A percentile compares a stretch with the other conserved stretches of the same genome.
phyloP scores from a whole-genome alignment of 805 yeast genomes.

The Komagataella populi region DNA sequence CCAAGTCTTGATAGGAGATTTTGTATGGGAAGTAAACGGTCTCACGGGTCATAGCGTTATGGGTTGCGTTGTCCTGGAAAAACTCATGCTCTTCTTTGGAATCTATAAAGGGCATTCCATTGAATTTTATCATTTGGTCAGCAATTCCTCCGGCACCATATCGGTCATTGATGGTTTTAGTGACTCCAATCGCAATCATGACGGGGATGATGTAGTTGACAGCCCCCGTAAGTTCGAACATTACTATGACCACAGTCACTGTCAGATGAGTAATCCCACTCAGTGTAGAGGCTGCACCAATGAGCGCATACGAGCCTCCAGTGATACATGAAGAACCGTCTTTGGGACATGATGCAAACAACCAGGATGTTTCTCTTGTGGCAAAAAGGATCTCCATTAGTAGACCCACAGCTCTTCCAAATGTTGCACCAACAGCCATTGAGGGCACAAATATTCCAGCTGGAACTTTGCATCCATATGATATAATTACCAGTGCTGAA shows the following conservation, averaged over 20 bases:
- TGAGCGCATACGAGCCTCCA: conserved; percentile 89
- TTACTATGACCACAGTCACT: conserved; percentile 84
- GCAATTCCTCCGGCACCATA: conserved; percentile 85
- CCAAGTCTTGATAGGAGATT: conserved; percentile 20
- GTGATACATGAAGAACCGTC: conserved; percentile 45
- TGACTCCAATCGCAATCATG: conserved; percentile 88
- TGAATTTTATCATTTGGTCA: conserved; percentile 82
- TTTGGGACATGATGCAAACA: conserved; percentile 23
- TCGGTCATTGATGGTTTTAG: conserved; percentile 64
- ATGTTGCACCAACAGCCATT: conserved; percentile 92
- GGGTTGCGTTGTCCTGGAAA: conserved; percentile 23
- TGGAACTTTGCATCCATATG: conserved; percentile 90
- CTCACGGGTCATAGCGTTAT: conserved; percentile 49
- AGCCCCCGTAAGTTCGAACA: conserved; percentile 97
- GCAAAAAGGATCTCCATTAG: conserved; percentile 40
- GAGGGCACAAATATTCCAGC: conserved; percentile 98
- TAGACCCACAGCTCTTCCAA: conserved; percentile 80
- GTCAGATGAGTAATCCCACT: conserved; percentile 92
- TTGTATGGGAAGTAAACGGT: conserved; percentile 23
- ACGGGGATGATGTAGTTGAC: conserved; percentile 83
- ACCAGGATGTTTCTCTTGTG: conserved; percentile 18
- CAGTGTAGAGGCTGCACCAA: conserved; percentile 93
- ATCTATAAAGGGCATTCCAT: conserved; percentile 76
- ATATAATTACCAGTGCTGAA: conserved; percentile 57
- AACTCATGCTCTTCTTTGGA: conserved; percentile 55